phyloP scores from a whole-genome alignment of 306 rosid genomes.

The Abrus pulchellus region DNA sequence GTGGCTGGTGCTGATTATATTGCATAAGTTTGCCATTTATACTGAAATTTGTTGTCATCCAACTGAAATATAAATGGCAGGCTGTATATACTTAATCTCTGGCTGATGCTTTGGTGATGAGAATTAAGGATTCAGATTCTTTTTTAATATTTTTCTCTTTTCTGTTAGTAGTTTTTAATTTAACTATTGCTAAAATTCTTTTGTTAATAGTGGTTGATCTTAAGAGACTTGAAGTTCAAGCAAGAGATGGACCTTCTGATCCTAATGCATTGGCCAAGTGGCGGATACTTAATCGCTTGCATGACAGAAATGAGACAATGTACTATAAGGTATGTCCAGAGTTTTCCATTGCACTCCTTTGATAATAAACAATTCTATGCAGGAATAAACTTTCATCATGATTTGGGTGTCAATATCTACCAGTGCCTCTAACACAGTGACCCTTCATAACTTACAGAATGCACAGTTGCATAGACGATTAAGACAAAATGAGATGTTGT shows the following conservation, averaged over 20 bases:
- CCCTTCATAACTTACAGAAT: neutral
- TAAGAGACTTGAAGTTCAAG: conserved; percentile 92
- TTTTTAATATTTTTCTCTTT: neutral
- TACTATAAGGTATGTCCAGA: conserved; percentile 79
- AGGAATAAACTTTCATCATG: conserved; percentile 13
- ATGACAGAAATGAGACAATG: conserved; percentile 98
- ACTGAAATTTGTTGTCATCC: conserved; percentile 13
- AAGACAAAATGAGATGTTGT: conserved; percentile 17
- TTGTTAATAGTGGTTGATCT: conserved; percentile 80
- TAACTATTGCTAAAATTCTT: conserved; percentile 29
- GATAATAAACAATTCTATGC: conserved; percentile 30
- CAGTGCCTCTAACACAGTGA: neutral
- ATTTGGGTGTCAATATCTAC: conserved; percentile 20
- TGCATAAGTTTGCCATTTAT: neutral
- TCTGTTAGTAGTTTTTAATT: conserved; percentile 3
- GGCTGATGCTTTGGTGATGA: conserved; percentile 2
- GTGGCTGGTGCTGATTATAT: neutral
- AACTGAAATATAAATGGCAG: neutral
- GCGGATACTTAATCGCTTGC: conserved; percentile 97
- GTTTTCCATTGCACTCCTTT: conserved; percentile 38
- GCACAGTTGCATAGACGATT: conserved; percentile 18
- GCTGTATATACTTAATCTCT: conserved; percentile 13
- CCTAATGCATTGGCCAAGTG: conserved; percentile 97
- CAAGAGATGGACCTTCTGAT: conserved; percentile 98
- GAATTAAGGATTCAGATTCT: conserved; percentile 31